Base-by-base conservation (phyloP, 768 basidiomycete genomes). In the Hemileccinum rubropunctum region DNA sequence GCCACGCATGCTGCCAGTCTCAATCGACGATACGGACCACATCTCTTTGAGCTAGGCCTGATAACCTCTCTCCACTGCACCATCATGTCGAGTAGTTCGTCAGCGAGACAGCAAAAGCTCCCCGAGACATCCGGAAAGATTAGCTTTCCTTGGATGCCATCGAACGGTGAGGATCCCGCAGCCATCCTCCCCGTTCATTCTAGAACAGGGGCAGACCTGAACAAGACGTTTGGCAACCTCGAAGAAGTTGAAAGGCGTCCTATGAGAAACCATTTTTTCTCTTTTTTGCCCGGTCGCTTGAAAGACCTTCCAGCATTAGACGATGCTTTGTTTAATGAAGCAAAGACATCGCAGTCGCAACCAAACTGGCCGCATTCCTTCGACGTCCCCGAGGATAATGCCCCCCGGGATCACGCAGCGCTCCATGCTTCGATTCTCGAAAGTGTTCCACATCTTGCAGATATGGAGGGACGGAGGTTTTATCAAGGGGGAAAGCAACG, bases 401-500 rank as follows among this genome's bases (percentile, higher is more conserved):
- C 34, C 15, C 48, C 58, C 27, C 65, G 37, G 26, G 39, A 50
- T 36, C 57, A 59, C 12, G 63, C 51, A 12, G 50, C 44, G 14
- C 32, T 64, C 11, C 43, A 17, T 26, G 52, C 52, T 12, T 35
- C 48, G 18, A 21, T 21, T 32, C 39, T 35, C 15, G 21, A 34
- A n/a, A 20, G 12, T 13, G 4, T 36, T 11, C 59, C 51, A 12
- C 12, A 51, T 30, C 48, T 42, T 30, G 39, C 12, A 8, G 63
- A 53, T n/a, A 32, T 9, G 17, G 54, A 58, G 23, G 66, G 61
- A 38, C 57, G 54, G 30, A 65, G n/a, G 32, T 67, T 67, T 51
- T 67, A 69, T 46, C 53, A 42, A 30, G 65, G 65, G 9, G 65
- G 67, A 0, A 67, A 67, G 47, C 67, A 50, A 23, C 67, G 58